Evolutionary conservation across 352 stramenopile genomes (phyloP).

Genomic region (Pythium pyrilobum): DNA sequence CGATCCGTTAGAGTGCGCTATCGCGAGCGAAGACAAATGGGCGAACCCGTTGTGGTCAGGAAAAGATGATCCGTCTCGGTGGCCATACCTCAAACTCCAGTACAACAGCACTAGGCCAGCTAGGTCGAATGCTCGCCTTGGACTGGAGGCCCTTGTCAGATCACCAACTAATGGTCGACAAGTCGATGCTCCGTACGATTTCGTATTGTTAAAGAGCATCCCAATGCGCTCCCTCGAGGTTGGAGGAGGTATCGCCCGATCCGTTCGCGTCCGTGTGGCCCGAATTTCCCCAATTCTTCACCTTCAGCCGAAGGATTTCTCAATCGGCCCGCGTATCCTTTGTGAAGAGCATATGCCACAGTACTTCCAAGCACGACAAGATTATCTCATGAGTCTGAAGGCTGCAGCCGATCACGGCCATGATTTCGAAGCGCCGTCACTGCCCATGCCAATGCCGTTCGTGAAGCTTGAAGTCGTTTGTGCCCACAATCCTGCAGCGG

Average conservation of each 20-base stretch:
- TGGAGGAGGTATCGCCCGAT: constrained; percentile 54
- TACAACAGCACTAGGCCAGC: constrained; percentile 67
- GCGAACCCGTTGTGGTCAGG: constrained; percentile 36
- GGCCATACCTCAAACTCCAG: constrained; percentile 56
- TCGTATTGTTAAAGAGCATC: constrained; percentile 58
- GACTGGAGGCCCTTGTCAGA: constrained; percentile 37
- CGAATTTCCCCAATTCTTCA: constrained; percentile 56
- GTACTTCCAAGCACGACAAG: constrained; percentile 39
- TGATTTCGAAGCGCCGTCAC: constrained; percentile 12
- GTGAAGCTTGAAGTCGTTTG: constrained; percentile 66
- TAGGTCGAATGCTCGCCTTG: constrained; percentile 32
- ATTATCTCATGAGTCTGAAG: neutral
- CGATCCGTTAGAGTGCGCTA: constrained; percentile 57
- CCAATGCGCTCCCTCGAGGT: constrained; percentile 59
- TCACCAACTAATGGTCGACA: neutral
- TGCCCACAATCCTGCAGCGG: constrained; percentile 25
- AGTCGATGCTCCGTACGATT: constrained; percentile 15
- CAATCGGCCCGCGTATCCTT: constrained; percentile 52
- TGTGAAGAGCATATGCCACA: constrained; percentile 54
- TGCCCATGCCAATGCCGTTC: constrained; percentile 48
- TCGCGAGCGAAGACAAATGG: constrained; percentile 32
- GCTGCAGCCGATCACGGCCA: neutral
- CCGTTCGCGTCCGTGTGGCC: constrained; percentile 39
- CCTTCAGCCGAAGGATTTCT: constrained; percentile 62
- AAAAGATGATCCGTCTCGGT: constrained; percentile 42